Base-by-base conservation (phyloP, 2,329 filamentous ascomycete species). In the Scorias spongiosa region DNA sequence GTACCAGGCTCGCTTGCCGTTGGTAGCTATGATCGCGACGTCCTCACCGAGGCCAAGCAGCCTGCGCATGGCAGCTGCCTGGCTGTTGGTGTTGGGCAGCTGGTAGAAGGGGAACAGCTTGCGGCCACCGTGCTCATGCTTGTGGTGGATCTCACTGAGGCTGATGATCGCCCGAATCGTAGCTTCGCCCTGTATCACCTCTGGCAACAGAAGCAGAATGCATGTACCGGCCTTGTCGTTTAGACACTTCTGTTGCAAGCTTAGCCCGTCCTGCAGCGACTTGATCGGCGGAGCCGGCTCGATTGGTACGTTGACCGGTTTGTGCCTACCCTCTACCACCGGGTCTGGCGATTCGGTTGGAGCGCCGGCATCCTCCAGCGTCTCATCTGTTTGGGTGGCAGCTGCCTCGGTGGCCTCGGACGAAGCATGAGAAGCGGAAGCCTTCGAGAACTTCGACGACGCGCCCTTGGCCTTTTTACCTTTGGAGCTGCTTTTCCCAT, bases 1-100 rank as follows among this genome's bases (percentile, higher is more conserved):
- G 76, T 80, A 93, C 91, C 91, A 98, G 37, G 75, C 74, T 43
- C 87, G 78, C 56, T 88, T 86, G 29, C 76, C 82, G 62, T 95
- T 95, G 46, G 93, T 62, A 12, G 87, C 87, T 44, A 96, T 69
- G 39, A 96, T 65, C 57, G 88, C 79, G 12, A 86, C 67, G 6
- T 76, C 66, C 1, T 68, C 66, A 2, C 64, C 61, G 2, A 95
- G 69, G 1, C 69, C 73, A 14, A 95, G 74, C n/a, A 71, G 67
- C 36, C 70, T 65, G 44, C 78, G 68, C 4, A 89, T 61, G n/a
- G 51, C 52, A 1, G 66, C 61, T 0, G 74, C 72, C 7, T 71
- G 71, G n/a, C 70, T 62, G 51, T 81, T 81, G 32, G 71, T 67
- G 37, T 68, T 67, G 10, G 84, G 75, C 0, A 96, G 70, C 41